These are phyloP conservation scores for Arthroderma sp. DNA, from an alignment of 2,329 filamentous ascomycete species.

Conservation along the genomic window DNA sequence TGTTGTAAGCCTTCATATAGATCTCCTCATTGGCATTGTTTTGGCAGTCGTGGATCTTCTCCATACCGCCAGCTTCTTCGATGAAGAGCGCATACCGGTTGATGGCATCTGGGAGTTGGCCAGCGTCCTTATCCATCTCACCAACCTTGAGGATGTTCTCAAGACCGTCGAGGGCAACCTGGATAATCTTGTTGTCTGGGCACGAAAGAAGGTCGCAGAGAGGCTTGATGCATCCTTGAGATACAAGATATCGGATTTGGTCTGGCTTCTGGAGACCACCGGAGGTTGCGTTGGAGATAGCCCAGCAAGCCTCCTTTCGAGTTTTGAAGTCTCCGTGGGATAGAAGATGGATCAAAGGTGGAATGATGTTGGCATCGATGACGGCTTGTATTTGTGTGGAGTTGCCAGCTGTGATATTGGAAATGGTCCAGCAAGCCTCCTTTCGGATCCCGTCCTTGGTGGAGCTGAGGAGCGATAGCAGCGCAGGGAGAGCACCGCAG, in stretches of 20 bases:
- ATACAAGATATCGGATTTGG: constrained; percentile 89
- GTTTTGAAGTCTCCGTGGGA: constrained; percentile 98
- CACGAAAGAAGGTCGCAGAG: constrained; percentile 89
- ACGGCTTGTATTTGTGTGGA: constrained; percentile 95
- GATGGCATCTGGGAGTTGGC: constrained; percentile 44
- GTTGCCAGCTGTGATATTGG: constrained; percentile 96
- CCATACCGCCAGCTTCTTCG: constrained; percentile 97
- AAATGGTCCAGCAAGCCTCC: constrained; percentile 99
- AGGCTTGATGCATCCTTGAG: constrained; percentile 91
- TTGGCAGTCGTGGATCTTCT: constrained; percentile 99
- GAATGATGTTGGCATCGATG: constrained; percentile 92
- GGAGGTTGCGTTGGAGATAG: constrained; percentile 95
- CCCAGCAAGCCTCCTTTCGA: constrained; percentile 98
- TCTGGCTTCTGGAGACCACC: constrained; percentile 97
- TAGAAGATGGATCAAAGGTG: constrained; percentile 86
- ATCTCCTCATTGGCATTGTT: constrained; percentile 99
- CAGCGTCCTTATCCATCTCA: constrained; percentile 90
- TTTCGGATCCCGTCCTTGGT: constrained; percentile 98
- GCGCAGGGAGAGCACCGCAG: constrained; percentile 79
- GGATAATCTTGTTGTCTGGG: constrained; percentile 99
- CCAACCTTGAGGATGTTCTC: constrained; percentile 99
- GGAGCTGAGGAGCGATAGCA: constrained; percentile 87
- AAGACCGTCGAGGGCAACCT: constrained; percentile 90
- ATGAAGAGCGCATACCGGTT: constrained; percentile 98
- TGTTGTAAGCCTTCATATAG: constrained; percentile 99